Evolutionary conservation across 208 protist species (phyloP), one percentile per base, ranked within the genome.

Genomic region (Wallacemonas rigidus): DNA sequence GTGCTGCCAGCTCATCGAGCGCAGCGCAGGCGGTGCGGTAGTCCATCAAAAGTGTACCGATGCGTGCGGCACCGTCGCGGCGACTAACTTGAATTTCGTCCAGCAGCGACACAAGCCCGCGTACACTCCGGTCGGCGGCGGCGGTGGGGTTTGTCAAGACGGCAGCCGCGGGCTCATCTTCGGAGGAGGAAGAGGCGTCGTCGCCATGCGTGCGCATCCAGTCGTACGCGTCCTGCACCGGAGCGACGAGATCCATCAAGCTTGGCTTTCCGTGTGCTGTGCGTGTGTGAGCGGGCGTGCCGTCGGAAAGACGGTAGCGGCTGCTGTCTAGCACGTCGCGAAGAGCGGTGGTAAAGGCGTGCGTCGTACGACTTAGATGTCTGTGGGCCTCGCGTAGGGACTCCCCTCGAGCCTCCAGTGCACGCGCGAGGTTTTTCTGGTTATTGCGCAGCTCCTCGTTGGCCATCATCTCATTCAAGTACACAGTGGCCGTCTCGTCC

Each of bases 1-100:
- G 51, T 12, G 9, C 55, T 0, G 80, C 80, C 36, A 85, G 43
- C 41, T 39, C 15, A 26, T 85, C 76, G 55, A 82, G 45, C 9
- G 60, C 60, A 9, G 41, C 40, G 6, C 40, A 17, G 14, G 54
- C 54, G 38, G 68, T 58, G 5, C 47, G 35, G 60, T 45, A 15
- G 41, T 65, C 60, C 43, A 50, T 50, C 14, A 45, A n/a, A 8
- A 65, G 43, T 6, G 41, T 14, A 4, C 40, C 43, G 8, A 65
- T 51, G 41, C 60, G 60, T 4, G 4, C n/a, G 6, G 60, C 60
- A 8, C 60, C 6, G 9, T 15, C 60, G 7, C 60, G 60, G 41
- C 60, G 60, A 15, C 43, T 7, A 26, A 41, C 14, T 14, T 56
- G 14, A 3, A 69, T 15, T 15, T 58, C 64, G 36, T 54, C 64